Conservation (phyloP, 2,329 filamentous ascomycete species). For the Penicillium sp. region DNA sequence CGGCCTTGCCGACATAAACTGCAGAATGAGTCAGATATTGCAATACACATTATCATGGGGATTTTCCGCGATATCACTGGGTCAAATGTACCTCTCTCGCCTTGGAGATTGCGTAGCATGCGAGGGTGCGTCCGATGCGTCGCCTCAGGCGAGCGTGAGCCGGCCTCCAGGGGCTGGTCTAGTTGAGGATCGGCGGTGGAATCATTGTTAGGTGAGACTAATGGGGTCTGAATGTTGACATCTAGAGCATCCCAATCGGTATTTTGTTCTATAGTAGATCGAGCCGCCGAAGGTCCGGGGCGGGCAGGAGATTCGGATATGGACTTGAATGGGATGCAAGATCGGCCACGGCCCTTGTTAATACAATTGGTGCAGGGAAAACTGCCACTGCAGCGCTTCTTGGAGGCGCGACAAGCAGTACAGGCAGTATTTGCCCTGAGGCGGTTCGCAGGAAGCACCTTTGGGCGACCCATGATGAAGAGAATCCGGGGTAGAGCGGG, state of each 20-base stretch:
- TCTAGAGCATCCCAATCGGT: background rate
- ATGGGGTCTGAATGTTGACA: background rate
- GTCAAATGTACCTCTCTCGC: slow-evolving; percentile 52
- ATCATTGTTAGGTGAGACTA: slow-evolving; percentile 5
- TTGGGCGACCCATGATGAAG: slow-evolving; percentile 56
- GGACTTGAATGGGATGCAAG: slow-evolving; percentile 42
- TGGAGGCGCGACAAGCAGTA: slow-evolving; percentile 53
- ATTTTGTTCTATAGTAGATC: background rate
- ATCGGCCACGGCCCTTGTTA: slow-evolving; percentile 46
- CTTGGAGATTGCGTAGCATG: slow-evolving; percentile 58
- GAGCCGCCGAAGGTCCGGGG: slow-evolving; percentile 9
- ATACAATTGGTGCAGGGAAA: slow-evolving; percentile 56
- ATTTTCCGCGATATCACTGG: too few species aligned
- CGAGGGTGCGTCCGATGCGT: slow-evolving; percentile 37
- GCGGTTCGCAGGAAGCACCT: slow-evolving; percentile 54
- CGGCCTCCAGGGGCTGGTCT: slow-evolving; percentile 9
- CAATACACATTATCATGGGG: background rate
- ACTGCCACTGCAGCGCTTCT: slow-evolving; percentile 57
- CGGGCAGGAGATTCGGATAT: slow-evolving; percentile 24
- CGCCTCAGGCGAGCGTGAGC: slow-evolving; percentile 32
- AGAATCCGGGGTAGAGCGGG: background rate
- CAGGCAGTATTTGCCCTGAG: slow-evolving; percentile 56
- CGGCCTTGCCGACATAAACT: slow-evolving; percentile 39
- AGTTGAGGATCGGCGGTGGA: slow-evolving; percentile 1
- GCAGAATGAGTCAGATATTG: slow-evolving; percentile 44